Conservation (phyloP, 129 eudicot genomes). For the Logfia minima region DNA sequence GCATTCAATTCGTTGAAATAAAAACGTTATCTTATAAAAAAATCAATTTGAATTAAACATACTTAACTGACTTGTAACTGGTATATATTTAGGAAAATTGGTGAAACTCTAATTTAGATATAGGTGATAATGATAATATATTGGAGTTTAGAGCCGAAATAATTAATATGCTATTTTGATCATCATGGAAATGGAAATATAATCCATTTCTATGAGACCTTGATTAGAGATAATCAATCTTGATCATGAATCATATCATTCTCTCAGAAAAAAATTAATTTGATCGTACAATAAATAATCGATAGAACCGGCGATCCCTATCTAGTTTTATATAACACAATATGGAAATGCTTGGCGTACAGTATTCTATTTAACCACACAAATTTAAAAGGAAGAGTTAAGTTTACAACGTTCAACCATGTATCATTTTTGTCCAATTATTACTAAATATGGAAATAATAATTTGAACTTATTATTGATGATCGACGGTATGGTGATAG, state of each 20-base stretch:
- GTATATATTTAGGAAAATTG: neutral
- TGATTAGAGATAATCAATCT: no score
- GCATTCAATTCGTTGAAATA: neutral
- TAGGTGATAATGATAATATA: neutral
- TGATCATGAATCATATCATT: no score
- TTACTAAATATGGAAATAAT: no score
- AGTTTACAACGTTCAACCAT: neutral
- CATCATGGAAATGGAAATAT: neutral
- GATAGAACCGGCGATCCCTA: no score
- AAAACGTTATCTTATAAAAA: neutral
- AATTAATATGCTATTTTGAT: no score
- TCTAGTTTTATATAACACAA: no score
- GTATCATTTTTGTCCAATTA: neutral
- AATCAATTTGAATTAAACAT: neutral
- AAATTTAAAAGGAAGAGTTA: no score
- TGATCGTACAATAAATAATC: neutral
- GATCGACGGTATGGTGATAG: conserved; percentile 31
- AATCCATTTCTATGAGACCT: no score
- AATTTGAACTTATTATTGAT: neutral
- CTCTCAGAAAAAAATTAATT: no score
- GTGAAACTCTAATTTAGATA: neutral
- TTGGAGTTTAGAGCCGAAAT: no score
- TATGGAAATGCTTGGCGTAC: no score
- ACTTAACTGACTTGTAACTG: neutral
- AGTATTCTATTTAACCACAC: no score